Percentiles rank a stretch among this genome's conserved stretches.
Evolutionary conservation across 306 rosid species (phyloP).

Genomic region (Medicago arabica): DNA sequence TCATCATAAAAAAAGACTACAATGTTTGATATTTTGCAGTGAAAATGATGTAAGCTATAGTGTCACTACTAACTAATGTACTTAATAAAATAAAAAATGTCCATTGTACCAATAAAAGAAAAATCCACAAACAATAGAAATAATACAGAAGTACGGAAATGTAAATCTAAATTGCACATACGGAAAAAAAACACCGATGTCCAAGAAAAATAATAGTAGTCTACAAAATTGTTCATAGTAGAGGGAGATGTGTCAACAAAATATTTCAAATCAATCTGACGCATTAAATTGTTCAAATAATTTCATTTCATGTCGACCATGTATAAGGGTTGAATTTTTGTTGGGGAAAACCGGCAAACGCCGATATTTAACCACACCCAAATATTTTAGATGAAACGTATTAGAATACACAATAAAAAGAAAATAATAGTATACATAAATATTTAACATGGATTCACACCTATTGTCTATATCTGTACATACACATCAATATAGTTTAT

Average conservation of each 20-base stretch:
- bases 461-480: neutral
- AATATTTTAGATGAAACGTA: neutral
- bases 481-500: neutral
- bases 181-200: neutral
- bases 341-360: neutral
- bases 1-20: neutral
- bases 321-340: neutral
- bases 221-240: neutral
- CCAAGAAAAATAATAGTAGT: neutral
- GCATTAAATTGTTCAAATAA: neutral
- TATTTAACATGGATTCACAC: neutral
- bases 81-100: neutral
- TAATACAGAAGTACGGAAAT: neutral
- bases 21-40: conserved; percentile 13
- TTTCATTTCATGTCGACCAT: conserved; percentile 1
- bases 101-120: neutral
- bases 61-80: conserved; percentile 10
- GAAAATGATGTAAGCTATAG: conserved; percentile 20
- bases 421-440: neutral
- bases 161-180: conserved; percentile 6
- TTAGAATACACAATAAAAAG: neutral
- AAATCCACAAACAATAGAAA: neutral
- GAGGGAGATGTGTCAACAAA: neutral
- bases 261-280: neutral
- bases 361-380: neutral